Conservation (phyloP, 352 stramenopile species). For the Phytophthora vignae region DNA sequence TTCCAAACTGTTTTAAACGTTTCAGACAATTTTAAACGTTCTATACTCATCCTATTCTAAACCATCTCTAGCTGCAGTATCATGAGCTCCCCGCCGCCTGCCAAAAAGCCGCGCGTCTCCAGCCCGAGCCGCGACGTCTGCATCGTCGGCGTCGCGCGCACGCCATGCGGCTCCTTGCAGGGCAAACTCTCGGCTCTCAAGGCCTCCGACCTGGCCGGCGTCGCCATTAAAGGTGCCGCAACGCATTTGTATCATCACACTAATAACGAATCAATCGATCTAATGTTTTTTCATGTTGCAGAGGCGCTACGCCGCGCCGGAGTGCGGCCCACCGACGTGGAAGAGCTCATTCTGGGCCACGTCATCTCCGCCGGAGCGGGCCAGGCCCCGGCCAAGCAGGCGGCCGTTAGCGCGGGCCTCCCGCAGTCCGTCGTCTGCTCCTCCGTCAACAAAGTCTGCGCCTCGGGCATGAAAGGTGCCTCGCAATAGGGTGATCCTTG, state of each 20-base stretch:
- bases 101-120: constrained; percentile 26
- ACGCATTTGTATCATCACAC: too few species aligned
- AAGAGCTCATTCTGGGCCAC: constrained; percentile 96
- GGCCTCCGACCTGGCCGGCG: constrained; percentile 90
- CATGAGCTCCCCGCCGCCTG: constrained; percentile 30
- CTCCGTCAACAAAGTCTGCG: constrained; percentile 99
- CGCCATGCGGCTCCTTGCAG: constrained; percentile 93
- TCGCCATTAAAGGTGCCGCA: constrained; percentile 79
- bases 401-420: constrained; percentile 76
- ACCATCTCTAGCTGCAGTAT: too few species aligned
- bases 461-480: constrained; percentile 91
- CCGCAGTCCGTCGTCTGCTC: constrained; percentile 90
- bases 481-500: not conserved
- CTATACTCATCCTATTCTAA: too few species aligned
- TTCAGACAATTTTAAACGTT: too few species aligned
- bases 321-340: constrained; percentile 67
- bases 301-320: constrained; percentile 61
- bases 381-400: constrained; percentile 96
- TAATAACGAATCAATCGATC: too few species aligned
- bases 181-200: constrained; percentile 86
- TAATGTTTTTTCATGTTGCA: not conserved
- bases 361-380: constrained; percentile 94
- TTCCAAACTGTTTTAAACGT: too few species aligned
- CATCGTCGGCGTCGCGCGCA: constrained; percentile 95
- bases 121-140: constrained; percentile 73